These are phyloP conservation scores for Debaryomycetaceae sp. DNA, from an alignment of 1,139 yeast species.

Conservation along the genomic window DNA sequence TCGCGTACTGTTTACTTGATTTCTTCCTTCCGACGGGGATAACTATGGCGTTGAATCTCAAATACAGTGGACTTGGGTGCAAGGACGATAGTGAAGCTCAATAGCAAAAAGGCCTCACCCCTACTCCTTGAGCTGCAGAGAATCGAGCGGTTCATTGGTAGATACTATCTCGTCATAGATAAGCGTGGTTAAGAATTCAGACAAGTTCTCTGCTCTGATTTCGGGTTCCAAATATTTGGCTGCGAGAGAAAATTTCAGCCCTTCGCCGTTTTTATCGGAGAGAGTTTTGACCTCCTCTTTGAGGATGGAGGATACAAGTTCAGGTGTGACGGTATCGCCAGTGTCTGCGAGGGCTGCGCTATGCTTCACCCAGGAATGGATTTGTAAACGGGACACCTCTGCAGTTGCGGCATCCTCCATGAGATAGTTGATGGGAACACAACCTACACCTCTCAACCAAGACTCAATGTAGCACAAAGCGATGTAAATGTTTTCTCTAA, in stretches of 20 bases:
- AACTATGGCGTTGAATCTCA: no score
- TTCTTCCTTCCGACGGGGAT: no score
- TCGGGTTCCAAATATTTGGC: conserved; percentile 15
- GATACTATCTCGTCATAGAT: conserved; percentile 15
- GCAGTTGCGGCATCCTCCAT: conserved; percentile 21
- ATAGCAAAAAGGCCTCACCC: no score
- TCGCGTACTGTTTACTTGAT: no score
- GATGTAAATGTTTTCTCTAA: conserved; percentile 14
- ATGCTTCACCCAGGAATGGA: conserved; percentile 16
- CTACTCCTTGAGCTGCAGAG: conserved; percentile 4
- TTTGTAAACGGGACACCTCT: conserved; percentile 17
- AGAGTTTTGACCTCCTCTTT: conserved; percentile 11
- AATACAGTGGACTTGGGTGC: no score
- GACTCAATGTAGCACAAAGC: conserved; percentile 16
- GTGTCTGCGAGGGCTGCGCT: conserved; percentile 12
- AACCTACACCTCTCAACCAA: conserved; percentile 17
- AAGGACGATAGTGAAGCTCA: no score
- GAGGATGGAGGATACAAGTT: conserved; percentile 8
- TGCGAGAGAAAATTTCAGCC: conserved; percentile 13
- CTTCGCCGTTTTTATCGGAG: conserved; percentile 3
- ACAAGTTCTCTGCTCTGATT: conserved; percentile 13
- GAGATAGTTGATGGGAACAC: conserved; percentile 16
- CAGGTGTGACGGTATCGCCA: conserved; percentile 10
- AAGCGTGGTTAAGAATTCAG: conserved; percentile 17
- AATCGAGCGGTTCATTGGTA: conserved; percentile 11